phyloP scores from a whole-genome alignment of 2,329 filamentous ascomycete genomes.

The Colletotrichum sublineola region DNA sequence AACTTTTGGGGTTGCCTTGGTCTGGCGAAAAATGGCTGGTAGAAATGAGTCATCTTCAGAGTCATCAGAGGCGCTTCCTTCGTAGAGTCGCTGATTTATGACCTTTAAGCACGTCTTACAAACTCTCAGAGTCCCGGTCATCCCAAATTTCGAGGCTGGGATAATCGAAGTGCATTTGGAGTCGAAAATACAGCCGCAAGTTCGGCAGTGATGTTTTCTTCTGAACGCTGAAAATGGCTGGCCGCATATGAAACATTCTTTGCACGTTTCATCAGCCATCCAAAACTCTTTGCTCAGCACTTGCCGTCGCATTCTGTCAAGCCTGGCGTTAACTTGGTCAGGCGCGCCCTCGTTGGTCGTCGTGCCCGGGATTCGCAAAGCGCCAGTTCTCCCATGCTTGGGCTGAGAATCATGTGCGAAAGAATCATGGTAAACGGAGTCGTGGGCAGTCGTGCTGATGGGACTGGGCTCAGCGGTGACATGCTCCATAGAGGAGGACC shows the following conservation, averaged over 20 bases:
- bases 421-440: slow-evolving; percentile 69
- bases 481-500: slow-evolving; percentile 71
- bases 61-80: slow-evolving; percentile 88
- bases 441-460: slow-evolving; percentile 70
- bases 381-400: slow-evolving; percentile 60
- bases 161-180: slow-evolving; percentile 96
- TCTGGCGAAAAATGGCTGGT: slow-evolving; percentile 71
- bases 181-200: slow-evolving; percentile 98
- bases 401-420: slow-evolving; percentile 63
- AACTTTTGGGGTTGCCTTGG: slow-evolving; percentile 56
- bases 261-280: slow-evolving; percentile 99
- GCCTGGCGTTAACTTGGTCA: slow-evolving; percentile 70
- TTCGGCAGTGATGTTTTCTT: slow-evolving; percentile 95
- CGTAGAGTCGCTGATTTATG: slow-evolving; percentile 84
- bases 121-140: slow-evolving; percentile 85
- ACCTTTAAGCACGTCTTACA: slow-evolving; percentile 94
- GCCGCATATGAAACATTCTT: slow-evolving; percentile 94
- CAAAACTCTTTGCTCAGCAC: slow-evolving; percentile 96
- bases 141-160: slow-evolving; percentile 87
- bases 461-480: slow-evolving; percentile 69
- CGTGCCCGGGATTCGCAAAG: slow-evolving; percentile 68
- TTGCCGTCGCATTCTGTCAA: slow-evolving; percentile 84
- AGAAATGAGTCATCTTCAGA: slow-evolving; percentile 83
- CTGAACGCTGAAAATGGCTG: slow-evolving; percentile 93
- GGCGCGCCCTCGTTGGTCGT: slow-evolving; percentile 68